Conservation (phyloP, 2,329 filamentous ascomycete genomes). For the Verticillium alfalfae region DNA sequence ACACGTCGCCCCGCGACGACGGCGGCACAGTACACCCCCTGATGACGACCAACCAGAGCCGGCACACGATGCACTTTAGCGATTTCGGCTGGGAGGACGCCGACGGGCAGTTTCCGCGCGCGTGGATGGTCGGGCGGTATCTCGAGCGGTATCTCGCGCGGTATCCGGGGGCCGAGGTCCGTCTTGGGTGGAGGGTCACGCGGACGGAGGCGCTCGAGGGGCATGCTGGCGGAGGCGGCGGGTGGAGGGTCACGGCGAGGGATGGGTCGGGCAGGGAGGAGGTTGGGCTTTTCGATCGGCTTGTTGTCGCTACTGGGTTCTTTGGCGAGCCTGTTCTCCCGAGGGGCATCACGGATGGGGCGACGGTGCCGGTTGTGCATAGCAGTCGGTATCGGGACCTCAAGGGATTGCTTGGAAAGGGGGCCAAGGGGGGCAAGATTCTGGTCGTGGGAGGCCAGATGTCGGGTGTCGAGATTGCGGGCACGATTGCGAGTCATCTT, state of each 20-base stretch:
- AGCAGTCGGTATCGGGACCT: constrained; percentile 62
- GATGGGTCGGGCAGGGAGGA: constrained; percentile 33
- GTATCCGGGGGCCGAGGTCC: constrained; percentile 44
- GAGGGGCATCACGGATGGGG: not conserved
- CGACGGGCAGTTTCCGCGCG: constrained; percentile 63
- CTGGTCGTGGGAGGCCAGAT: constrained; percentile 76
- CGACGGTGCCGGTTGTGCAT: constrained; percentile 52
- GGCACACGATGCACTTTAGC: constrained; percentile 67
- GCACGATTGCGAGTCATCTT: constrained; percentile 64
- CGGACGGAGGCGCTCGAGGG: constrained; percentile 25
- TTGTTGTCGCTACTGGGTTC: constrained; percentile 71
- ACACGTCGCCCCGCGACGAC: constrained; percentile 40
- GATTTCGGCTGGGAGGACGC: constrained; percentile 65
- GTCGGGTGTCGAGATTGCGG: constrained; percentile 74
- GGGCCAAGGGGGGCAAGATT: constrained; percentile 50
- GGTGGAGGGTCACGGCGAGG: constrained; percentile 34
- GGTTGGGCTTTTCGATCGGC: constrained; percentile 58
- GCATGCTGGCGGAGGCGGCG: constrained; percentile 30
- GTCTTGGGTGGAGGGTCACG: constrained; percentile 42
- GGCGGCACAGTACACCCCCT: constrained; percentile 56
- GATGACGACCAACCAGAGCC: constrained; percentile 70
- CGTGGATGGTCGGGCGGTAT: constrained; percentile 72
- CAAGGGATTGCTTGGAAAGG: constrained; percentile 35
- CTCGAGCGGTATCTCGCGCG: constrained; percentile 56
- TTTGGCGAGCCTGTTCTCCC: constrained; percentile 60